Conservation (phyloP, 164 flowering plant species). For the Vitis riparia region DNA sequence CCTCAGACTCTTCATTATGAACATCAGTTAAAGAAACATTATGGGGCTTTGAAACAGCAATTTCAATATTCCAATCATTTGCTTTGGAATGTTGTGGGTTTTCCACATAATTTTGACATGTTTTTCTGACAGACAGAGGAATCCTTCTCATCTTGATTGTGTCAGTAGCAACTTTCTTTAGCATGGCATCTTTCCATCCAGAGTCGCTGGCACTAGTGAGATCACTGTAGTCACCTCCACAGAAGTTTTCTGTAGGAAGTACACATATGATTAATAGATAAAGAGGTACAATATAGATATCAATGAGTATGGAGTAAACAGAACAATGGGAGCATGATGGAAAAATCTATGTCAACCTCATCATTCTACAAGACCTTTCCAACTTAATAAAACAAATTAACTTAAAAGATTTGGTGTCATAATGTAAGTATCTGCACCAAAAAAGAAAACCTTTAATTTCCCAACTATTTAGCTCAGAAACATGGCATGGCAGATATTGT, state of each 20-base stretch:
- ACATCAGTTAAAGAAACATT: constrained; percentile 27
- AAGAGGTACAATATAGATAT: constrained; percentile 1
- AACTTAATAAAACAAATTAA: neutral
- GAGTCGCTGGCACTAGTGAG: constrained; percentile 45
- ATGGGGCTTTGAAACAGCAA: constrained; percentile 54
- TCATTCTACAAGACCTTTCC: neutral
- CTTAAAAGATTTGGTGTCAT: neutral
- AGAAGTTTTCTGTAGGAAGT: constrained; percentile 48
- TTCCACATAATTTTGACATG: constrained; percentile 33
- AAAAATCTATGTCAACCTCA: neutral
- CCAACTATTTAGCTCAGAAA: too few relatives aligned
- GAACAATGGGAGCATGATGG: neutral
- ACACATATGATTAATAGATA: constrained; percentile 1
- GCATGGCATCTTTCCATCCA: constrained; percentile 39
- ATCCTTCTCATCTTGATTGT: constrained; percentile 45
- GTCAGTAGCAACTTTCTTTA: constrained; percentile 27
- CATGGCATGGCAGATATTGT: too few relatives aligned
- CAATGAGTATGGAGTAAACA: neutral
- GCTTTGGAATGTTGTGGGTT: constrained; percentile 30
- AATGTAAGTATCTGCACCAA: neutral
- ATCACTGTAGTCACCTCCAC: constrained; percentile 55
- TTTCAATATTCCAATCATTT: constrained; percentile 74
- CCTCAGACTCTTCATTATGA: constrained; percentile 66
- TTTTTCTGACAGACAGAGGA: constrained; percentile 51
- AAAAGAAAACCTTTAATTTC: too few relatives aligned